A percentile compares a stretch with the other conserved stretches of the same genome.
phyloP scores from a whole-genome alignment of 768 basidiomycete genomes.

The Dentipellis sp. region DNA sequence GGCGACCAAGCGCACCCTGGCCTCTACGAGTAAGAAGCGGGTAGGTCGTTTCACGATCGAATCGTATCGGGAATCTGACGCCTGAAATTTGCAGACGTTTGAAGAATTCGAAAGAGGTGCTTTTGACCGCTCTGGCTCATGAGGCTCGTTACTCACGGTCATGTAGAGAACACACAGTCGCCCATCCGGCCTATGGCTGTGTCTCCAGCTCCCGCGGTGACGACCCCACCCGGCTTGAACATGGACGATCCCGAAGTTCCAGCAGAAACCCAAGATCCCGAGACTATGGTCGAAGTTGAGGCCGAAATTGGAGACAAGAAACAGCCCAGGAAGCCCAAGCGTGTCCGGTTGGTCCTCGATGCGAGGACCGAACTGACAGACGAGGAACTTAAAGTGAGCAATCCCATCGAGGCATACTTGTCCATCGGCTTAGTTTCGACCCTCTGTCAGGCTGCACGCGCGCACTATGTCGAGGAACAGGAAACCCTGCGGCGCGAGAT shows the following conservation, averaged over 20 bases:
- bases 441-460: constrained; percentile 33
- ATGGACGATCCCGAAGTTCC: neutral
- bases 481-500: constrained; percentile 40
- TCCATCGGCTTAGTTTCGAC: no score
- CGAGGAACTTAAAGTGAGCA: constrained; percentile 62
- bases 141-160: neutral
- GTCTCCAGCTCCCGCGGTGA: neutral
- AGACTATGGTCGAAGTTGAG: neutral
- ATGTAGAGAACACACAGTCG: neutral
- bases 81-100: constrained; percentile 4
- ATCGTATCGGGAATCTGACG: neutral
- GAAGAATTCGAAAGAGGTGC: constrained; percentile 3
- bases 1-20: neutral
- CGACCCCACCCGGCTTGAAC: neutral
- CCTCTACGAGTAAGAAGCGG: constrained; percentile 5
- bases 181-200: neutral
- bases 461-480: constrained; percentile 61
- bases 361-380: constrained; percentile 73
- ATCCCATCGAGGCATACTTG: neutral
- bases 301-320: neutral
- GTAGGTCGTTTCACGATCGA: constrained; percentile 1
- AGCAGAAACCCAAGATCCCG: neutral
- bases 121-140: neutral
- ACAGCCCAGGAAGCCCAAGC: constrained; percentile 33
- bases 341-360: constrained; percentile 52